Evolutionary conservation across 345 rosid genomes (phyloP).

Genomic region (Gossypium turneri): DNA sequence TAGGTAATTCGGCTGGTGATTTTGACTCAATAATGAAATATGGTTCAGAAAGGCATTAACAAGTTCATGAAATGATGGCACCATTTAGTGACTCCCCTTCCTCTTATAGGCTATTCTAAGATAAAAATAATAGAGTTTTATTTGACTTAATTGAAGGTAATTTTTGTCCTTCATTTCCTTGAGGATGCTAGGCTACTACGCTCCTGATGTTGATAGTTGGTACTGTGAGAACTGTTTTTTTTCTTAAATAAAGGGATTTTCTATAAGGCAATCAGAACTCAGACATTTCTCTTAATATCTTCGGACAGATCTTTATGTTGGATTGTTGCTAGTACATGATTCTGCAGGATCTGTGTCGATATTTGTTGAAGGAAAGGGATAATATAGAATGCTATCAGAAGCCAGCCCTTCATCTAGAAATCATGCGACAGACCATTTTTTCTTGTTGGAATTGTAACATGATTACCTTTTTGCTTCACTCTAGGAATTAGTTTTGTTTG

Average conservation of each 20-base stretch:
- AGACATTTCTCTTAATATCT: background rate
- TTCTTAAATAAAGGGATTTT: background rate
- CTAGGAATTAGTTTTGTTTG: background rate
- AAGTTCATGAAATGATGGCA: slow-evolving; percentile 1
- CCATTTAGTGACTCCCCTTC: background rate
- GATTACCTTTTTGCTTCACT: background rate
- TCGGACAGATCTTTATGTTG: background rate
- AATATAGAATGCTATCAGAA: background rate
- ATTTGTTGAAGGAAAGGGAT: background rate
- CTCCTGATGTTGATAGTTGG: background rate
- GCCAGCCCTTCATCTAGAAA: background rate
- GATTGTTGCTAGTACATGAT: background rate
- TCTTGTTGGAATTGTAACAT: background rate
- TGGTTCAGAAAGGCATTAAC: background rate
- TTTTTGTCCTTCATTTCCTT: background rate
- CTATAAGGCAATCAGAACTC: background rate
- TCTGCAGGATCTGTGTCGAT: background rate
- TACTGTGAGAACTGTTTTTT: background rate
- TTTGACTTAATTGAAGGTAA: background rate
- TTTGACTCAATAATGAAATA: background rate
- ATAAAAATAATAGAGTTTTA: background rate
- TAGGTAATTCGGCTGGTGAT: background rate
- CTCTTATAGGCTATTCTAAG: background rate
- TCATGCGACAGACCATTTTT: background rate
- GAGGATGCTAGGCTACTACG: background rate